Evolutionary conservation across 805 yeast genomes (phyloP).

Genomic region (Kodamaea neixiangensis): DNA sequence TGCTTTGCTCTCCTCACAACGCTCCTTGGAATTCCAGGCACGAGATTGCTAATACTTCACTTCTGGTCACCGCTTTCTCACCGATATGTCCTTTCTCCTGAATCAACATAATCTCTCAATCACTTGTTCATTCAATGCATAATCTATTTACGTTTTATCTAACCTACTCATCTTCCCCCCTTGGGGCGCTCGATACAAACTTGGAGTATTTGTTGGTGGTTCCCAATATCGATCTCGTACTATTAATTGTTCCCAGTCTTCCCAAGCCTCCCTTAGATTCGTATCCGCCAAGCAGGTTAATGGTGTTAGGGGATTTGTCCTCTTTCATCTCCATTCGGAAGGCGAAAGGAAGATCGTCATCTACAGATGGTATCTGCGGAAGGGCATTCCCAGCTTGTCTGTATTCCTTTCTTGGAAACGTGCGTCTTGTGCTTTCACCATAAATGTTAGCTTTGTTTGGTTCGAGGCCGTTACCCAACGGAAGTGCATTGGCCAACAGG

Average conservation of each 20-base stretch:
- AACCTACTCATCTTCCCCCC: conserved; percentile 11
- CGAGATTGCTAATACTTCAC: no score
- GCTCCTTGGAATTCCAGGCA: no score
- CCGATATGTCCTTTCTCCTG: no score
- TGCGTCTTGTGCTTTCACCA: not conserved
- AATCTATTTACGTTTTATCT: not conserved
- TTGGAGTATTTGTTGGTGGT: conserved; percentile 40
- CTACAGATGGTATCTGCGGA: no score
- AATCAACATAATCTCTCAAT: no score
- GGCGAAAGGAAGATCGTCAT: not conserved
- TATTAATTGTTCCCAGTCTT: conserved; percentile 32
- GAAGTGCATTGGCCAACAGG: not conserved
- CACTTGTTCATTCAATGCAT: no score
- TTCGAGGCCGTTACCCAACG: no score
- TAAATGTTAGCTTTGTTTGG: not conserved
- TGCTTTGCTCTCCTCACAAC: no score
- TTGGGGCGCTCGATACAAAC: conserved; percentile 34
- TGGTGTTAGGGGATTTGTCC: no score
- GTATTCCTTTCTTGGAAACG: not conserved
- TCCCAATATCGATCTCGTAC: conserved; percentile 39
- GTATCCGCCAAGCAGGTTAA: no score
- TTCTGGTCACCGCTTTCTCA: no score
- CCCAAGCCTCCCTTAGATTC: conserved; percentile 4
- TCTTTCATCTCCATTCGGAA: not conserved
- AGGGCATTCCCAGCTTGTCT: no score